Conservation (phyloP, 805 yeast genomes). For the Ascoidea rubescens region DNA sequence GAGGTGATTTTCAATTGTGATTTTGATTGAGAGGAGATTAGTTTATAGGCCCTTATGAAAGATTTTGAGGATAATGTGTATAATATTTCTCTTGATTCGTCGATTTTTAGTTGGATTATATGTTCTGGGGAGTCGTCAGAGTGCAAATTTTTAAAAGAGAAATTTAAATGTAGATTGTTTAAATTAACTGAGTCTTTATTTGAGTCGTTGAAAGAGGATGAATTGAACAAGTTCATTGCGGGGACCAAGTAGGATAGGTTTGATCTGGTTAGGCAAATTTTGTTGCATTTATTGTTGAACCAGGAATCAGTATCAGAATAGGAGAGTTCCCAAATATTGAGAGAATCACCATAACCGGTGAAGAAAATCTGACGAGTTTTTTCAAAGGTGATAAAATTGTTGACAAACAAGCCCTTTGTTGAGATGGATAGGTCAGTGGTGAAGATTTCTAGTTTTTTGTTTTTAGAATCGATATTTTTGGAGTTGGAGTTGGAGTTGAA, state of each 20-base stretch:
- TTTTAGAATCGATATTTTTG: neutral
- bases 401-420: constrained; percentile 62
- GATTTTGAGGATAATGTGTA: constrained; percentile 78
- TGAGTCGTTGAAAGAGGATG: constrained; percentile 10
- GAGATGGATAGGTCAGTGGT: constrained; percentile 77
- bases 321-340: constrained; percentile 74
- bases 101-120: constrained; percentile 53
- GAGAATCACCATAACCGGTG: constrained; percentile 66
- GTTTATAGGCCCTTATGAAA: constrained; percentile 63
- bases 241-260: constrained; percentile 41
- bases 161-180: neutral
- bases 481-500: no score
- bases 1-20: constrained; percentile 21
- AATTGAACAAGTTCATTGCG: constrained; percentile 13
- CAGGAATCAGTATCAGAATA: constrained; percentile 78
- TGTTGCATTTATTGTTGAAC: constrained; percentile 73
- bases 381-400: constrained; percentile 43
- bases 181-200: neutral
- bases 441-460: constrained; percentile 46
- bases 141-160: constrained; percentile 10
- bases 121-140: constrained; percentile 29
- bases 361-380: constrained; percentile 72
- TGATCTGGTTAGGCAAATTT: constrained; percentile 68
- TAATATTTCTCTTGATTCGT: constrained; percentile 60
- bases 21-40: constrained; percentile 15